Percentiles rank a stretch among this genome's conserved stretches.
phyloP scores from a whole-genome alignment of 2,329 filamentous ascomycete species.

The Diplodia sapinea region DNA sequence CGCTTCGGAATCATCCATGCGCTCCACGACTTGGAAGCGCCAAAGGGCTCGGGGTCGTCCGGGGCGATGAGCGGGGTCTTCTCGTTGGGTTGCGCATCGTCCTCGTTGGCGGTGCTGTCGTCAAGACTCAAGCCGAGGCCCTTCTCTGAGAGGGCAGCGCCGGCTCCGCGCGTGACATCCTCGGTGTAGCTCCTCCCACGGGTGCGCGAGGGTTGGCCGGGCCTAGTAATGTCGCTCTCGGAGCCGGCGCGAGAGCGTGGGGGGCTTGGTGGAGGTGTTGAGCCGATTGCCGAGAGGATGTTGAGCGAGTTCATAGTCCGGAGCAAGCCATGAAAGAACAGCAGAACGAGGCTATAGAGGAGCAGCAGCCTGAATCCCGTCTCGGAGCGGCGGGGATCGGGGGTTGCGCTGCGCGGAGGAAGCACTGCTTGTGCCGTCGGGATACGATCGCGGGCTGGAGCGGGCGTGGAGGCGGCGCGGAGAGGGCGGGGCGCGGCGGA shows the following conservation, averaged over 20 bases:
- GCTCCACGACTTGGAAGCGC: slow-evolving; percentile 46
- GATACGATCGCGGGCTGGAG: slow-evolving; percentile 1
- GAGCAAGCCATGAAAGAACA: slow-evolving; percentile 54
- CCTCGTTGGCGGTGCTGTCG: slow-evolving; percentile 34
- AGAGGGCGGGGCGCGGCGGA: background rate
- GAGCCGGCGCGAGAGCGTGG: slow-evolving; percentile 61
- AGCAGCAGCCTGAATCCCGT: slow-evolving; percentile 27
- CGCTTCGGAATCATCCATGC: slow-evolving; percentile 67
- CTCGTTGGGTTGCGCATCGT: slow-evolving; percentile 60
- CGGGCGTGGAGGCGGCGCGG: background rate
- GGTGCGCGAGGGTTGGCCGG: slow-evolving; percentile 39
- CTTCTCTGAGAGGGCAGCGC: slow-evolving; percentile 1
- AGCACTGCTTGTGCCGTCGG: background rate
- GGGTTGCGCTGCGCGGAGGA: slow-evolving; percentile 16
- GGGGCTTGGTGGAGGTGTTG: slow-evolving; percentile 58
- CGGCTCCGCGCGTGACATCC: slow-evolving; percentile 22
- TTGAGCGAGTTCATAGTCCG: slow-evolving; percentile 94
- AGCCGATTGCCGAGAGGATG: slow-evolving; percentile 79
- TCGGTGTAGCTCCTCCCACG: slow-evolving; percentile 29
- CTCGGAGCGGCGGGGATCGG: slow-evolving; percentile 14
- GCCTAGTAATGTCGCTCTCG: slow-evolving; percentile 52
- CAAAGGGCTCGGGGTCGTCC: slow-evolving; percentile 38
- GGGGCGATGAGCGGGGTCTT: slow-evolving; percentile 69
- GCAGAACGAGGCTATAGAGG: slow-evolving; percentile 19
- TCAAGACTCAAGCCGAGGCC: slow-evolving; percentile 7